phyloP scores from a whole-genome alignment of 2,329 filamentous ascomycete species.

The Pyrenochaeta sp. region DNA sequence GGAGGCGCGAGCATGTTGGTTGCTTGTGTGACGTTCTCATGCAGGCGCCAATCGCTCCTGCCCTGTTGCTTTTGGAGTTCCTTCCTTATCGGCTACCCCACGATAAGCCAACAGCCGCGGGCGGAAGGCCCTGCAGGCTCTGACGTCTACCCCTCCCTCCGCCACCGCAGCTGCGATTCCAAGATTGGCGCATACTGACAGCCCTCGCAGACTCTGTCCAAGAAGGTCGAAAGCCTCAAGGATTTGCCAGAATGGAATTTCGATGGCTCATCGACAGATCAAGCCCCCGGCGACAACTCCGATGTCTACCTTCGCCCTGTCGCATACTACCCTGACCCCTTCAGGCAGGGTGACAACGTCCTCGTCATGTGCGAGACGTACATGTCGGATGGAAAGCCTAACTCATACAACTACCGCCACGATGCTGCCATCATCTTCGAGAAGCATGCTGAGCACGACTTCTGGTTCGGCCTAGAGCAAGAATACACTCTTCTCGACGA shows the following conservation, averaged over 20 bases:
- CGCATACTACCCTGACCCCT: slow-evolving; percentile 89
- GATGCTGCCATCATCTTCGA: slow-evolving; percentile 92
- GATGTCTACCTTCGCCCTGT: slow-evolving; percentile 95
- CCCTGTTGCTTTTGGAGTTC: slow-evolving; percentile 19
- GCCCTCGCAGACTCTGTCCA: slow-evolving; percentile 66
- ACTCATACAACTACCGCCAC: slow-evolving; percentile 98
- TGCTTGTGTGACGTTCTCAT: slow-evolving; percentile 31
- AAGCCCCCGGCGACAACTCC: slow-evolving; percentile 94
- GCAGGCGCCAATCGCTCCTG: slow-evolving; percentile 25
- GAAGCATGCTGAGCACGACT: slow-evolving; percentile 79
- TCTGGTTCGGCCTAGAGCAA: slow-evolving; percentile 98
- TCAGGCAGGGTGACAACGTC: slow-evolving; percentile 89
- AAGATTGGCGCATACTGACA: slow-evolving; percentile 28
- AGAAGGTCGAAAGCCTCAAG: slow-evolving; percentile 64
- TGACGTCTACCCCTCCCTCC: slow-evolving; percentile 13
- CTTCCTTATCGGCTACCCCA: slow-evolving; percentile 43
- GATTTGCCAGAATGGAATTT: slow-evolving; percentile 84
- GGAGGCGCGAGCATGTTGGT: slow-evolving; percentile 16
- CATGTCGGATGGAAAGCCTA: slow-evolving; percentile 92
- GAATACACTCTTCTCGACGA: slow-evolving; percentile 94
- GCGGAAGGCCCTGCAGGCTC: slow-evolving; percentile 18
- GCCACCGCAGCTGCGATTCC: background rate
- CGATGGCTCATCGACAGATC: slow-evolving; percentile 88
- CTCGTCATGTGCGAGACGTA: slow-evolving; percentile 95
- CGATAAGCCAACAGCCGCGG: slow-evolving; percentile 38